Evolutionary conservation across 331 rosid species (phyloP), one percentile per base, ranked within the genome.

Genomic region (Spiraea crenata): DNA sequence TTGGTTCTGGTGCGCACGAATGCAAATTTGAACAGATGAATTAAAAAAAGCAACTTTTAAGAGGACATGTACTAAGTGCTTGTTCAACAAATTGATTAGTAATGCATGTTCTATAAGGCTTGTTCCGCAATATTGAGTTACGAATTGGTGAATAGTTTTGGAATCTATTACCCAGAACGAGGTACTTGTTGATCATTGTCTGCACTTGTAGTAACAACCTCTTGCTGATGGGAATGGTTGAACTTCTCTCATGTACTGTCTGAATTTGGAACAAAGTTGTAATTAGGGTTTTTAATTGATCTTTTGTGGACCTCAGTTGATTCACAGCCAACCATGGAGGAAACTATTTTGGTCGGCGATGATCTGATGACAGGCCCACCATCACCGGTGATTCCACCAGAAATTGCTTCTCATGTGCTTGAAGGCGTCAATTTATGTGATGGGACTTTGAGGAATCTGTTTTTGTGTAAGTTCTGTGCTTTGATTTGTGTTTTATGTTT

Each of bases 291-390:
- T 57, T 57, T 35, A 44, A 40, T n/a, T 15, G 57, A 25, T 54
- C 31, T 44, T 75, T 63, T 72, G 37, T 67, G 52, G 48, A 37
- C 66, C 82, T 78, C 90, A 91, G 99, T 95, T 37, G 99, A 91
- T 88, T 81, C 97, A 10, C 92, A 91, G 78, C 93, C 96, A 75
- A 80, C 75, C 45, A 87, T 88, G 99, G 99, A 95, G 73, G 99
- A 95, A 72, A 95, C 96, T 16, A 91, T 89, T 76, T 71, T 89
- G 90, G 96, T 95, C 16, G 99, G 97, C 4, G 97, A 95, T 81
- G 96, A 95, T 84, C 79, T 95, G 65, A 91, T 95, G 96, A 83
- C 31, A 80, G 97, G 96, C 40, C 96, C 93, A 19, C 97, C 97
- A 13, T 89, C 99, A 63, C 99, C 96, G 57, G 44, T 87, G 56